Conservation (phyloP, 495 filamentous ascomycete species). For the Neurospora pannonica region DNA sequence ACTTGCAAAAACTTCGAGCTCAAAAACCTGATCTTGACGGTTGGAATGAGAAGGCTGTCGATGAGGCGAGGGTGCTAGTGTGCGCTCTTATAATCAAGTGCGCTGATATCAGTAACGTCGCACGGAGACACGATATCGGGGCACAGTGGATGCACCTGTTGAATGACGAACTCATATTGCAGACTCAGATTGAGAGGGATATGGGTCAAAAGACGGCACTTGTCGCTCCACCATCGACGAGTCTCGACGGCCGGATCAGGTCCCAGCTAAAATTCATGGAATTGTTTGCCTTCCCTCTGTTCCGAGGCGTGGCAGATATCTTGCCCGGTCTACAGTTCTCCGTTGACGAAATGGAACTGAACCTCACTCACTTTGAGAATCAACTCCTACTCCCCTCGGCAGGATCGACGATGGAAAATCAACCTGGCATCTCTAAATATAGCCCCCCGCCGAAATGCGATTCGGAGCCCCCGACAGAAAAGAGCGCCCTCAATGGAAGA, state of each 20-base stretch:
- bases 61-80: constrained; percentile 63
- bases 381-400: constrained; percentile 31
- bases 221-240: constrained; percentile 74
- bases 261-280: constrained; percentile 95
- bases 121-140: constrained; percentile 72
- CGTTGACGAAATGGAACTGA: constrained; percentile 66
- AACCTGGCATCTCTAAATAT: constrained; percentile 1
- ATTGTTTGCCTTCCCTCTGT: constrained; percentile 84
- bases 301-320: constrained; percentile 74
- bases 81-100: constrained; percentile 94
- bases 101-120: constrained; percentile 97
- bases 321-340: constrained; percentile 75
- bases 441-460: not conserved
- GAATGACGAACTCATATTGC: constrained; percentile 87
- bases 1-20: constrained; percentile 65
- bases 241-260: constrained; percentile 71
- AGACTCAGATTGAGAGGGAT: constrained; percentile 84
- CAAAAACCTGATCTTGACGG: constrained; percentile 47
- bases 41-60: constrained; percentile 62
- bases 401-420: constrained; percentile 7
- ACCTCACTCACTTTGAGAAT: constrained; percentile 62
- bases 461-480: constrained; percentile 9
- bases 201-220: constrained; percentile 78
- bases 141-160: constrained; percentile 81
- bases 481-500: constrained; percentile 1